These are phyloP conservation scores for Aleurites moluccanus DNA, from an alignment of 441 rosid species.

Conservation along the genomic window DNA sequence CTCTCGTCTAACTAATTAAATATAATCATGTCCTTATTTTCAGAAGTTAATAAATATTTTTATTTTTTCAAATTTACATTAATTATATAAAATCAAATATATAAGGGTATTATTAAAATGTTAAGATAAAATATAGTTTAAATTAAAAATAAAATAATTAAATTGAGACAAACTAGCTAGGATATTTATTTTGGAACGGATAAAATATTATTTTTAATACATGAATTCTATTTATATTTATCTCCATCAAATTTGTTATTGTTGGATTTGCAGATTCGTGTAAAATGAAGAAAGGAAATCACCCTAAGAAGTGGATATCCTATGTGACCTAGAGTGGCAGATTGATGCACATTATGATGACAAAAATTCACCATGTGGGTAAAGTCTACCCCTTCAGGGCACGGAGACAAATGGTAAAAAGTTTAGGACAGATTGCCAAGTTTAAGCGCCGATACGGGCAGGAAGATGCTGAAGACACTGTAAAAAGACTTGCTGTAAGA, in stretches of 20 bases:
- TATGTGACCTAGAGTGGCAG: constrained; percentile 87
- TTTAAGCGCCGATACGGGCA: constrained; percentile 75
- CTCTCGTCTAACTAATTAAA: no score
- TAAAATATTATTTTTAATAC: neutral
- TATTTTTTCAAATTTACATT: no score
- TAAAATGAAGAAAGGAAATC: constrained; percentile 82
- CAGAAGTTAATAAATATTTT: no score
- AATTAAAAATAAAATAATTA: no score
- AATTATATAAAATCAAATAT: no score
- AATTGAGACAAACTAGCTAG: no score
- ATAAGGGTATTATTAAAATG: no score
- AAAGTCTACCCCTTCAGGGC: constrained; percentile 90
- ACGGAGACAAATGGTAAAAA: constrained; percentile 82
- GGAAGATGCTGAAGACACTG: constrained; percentile 47
- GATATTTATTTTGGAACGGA: no score
- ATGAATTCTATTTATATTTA: neutral
- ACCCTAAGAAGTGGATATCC: constrained; percentile 91
- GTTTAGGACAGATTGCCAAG: constrained; percentile 81
- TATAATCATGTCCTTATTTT: no score
- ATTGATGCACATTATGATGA: constrained; percentile 86
- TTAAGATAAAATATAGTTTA: no score
- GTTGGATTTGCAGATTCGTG: constrained; percentile 28
- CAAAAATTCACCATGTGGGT: constrained; percentile 75
- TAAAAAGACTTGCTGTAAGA: constrained; percentile 27
- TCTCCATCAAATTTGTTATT: no score